phyloP scores from a whole-genome alignment of 75 land plant genomes.

The Larix kaempferi region DNA sequence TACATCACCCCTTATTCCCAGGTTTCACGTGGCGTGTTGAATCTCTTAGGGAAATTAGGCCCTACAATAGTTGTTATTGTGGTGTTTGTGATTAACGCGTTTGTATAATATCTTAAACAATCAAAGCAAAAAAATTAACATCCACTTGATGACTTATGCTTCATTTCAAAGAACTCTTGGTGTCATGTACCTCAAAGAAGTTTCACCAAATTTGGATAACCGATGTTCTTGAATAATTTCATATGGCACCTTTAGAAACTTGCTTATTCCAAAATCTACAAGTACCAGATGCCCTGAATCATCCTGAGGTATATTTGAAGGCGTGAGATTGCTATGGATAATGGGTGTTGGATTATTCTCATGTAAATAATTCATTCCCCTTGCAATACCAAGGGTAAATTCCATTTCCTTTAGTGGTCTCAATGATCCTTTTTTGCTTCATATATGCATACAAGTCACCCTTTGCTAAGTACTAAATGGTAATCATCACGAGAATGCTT shows the following conservation, averaged over 20 bases:
- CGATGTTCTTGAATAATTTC: constrained; percentile 48
- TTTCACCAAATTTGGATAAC: constrained; percentile 36
- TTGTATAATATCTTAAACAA: too few relatives aligned
- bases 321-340: constrained; percentile 92
- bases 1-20: too few relatives aligned
- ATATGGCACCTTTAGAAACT: constrained; percentile 37
- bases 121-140: too few relatives aligned
- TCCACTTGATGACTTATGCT: too few relatives aligned
- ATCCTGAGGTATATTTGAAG: constrained; percentile 76
- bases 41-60: too few relatives aligned
- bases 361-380: constrained; percentile 93
- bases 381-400: constrained; percentile 30
- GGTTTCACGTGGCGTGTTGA: too few relatives aligned
- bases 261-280: constrained; percentile 95
- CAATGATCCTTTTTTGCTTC: constrained; percentile 8
- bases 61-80: too few relatives aligned
- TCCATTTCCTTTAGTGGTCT: background rate
- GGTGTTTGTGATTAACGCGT: too few relatives aligned
- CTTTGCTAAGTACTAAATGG: constrained; percentile 10
- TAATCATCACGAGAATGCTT: constrained; percentile 14
- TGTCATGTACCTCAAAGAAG: constrained; percentile 30
- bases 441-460: constrained; percentile 14
- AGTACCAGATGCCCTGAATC: constrained; percentile 81
- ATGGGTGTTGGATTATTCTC: constrained; percentile 73
- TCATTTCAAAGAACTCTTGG: too few relatives aligned